These are phyloP conservation scores for Kuraishia floccosa DNA, from an alignment of 805 yeast genomes.

Conservation along the genomic window DNA sequence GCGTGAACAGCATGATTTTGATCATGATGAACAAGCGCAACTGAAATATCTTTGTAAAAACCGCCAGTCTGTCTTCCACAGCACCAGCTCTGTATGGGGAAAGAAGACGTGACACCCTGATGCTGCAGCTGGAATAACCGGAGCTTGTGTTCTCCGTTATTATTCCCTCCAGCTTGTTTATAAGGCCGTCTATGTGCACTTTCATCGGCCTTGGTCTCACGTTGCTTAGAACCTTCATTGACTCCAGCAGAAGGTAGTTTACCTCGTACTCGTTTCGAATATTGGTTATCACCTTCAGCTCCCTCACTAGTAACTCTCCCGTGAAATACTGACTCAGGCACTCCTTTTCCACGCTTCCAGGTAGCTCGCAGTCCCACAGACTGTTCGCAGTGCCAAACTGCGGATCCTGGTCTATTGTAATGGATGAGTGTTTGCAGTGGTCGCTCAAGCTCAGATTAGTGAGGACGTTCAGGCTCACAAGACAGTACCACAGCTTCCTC, in stretches of 20 bases:
- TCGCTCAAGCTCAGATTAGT: conserved; percentile 24
- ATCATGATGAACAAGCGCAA: conserved; percentile 13
- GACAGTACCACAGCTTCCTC: conserved; percentile 27
- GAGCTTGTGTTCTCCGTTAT: too few relatives aligned
- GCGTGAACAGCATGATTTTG: conserved; percentile 35
- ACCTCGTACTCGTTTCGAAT: conserved; percentile 33
- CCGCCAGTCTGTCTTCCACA: neutral
- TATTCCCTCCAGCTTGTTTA: conserved; percentile 10
- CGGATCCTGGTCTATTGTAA: conserved; percentile 24
- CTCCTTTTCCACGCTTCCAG: conserved; percentile 25
- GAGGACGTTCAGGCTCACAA: conserved; percentile 19
- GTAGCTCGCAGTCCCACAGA: conserved; percentile 25
- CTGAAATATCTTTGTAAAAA: neutral
- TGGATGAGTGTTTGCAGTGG: conserved; percentile 21
- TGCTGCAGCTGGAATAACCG: neutral
- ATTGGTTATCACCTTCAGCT: conserved; percentile 34
- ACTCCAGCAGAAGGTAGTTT: conserved; percentile 28
- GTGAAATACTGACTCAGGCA: conserved; percentile 20
- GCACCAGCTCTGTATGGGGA: too few relatives aligned
- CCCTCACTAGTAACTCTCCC: conserved; percentile 20
- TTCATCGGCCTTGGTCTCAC: conserved; percentile 23
- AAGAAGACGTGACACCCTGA: neutral
- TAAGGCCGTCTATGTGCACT: conserved; percentile 14
- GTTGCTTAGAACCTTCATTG: conserved; percentile 23
- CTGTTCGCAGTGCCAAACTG: conserved; percentile 18